Base-by-base conservation (phyloP, 805 yeast species). In the Candida ponderosae region DNA sequence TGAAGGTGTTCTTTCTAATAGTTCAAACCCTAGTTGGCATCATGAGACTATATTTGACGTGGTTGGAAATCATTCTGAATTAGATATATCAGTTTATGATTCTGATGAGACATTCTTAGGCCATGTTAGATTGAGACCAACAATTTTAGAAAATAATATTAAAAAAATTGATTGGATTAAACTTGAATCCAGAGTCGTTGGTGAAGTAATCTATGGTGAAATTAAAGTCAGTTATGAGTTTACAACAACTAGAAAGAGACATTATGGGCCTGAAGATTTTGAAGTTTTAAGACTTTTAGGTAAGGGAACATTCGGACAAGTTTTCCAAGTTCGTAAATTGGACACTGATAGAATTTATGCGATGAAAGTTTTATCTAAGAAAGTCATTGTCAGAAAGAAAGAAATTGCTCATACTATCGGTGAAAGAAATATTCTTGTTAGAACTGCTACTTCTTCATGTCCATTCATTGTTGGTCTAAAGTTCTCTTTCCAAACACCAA, bases 321-420 rank as follows among this genome's bases (percentile, higher is more conserved):
- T 90, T 28, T 93, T 82, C 62, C 98, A 93, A 65, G 98, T 93
- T 32, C 79, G 82, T 45, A 93, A 90, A 71, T 73, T 72, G 48
- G 97, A 93, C 57, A 87, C 95, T 7, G 75, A 76, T 41, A 76
- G 97, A 51, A 82, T 93, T 40, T 93, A 93, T 58, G 98, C 98
- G 30, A 93, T 93, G 98, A 93, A 93, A 63, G 95, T 90, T 21
- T 73, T 93, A 37, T 83, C 95, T 19, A 93, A 93, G 60, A 89
- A 89, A 58, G 90, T 88, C 32, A 93, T 93, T 59, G 96, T 93
- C 35, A 88, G 85, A 60, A 93, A 93, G 71, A 90, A 90, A 61
- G 98, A 93, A 63, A 83, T 93, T 50, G 97, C 97, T 1, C 98
- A 93, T 61, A 93, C 98, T 3, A 87, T 93, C 51, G 97, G 97